Conservation (phyloP, 2,329 filamentous ascomycete genomes). For the Tolypocladium sp. region DNA sequence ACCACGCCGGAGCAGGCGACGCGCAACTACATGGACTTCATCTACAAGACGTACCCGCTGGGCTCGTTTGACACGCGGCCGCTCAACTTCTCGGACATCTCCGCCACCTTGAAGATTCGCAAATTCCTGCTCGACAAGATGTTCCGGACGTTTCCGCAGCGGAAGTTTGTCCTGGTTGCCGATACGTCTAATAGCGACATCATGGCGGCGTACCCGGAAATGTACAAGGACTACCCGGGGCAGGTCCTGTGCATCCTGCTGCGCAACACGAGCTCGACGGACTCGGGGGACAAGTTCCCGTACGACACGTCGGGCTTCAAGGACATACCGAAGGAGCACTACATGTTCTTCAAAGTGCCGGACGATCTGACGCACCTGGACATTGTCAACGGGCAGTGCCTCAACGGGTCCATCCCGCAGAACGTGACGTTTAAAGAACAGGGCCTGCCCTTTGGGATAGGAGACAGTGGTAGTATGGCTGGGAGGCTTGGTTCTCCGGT, state of each 20-base stretch:
- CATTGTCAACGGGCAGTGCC: conserved; percentile 58
- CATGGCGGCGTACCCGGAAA: conserved; percentile 54
- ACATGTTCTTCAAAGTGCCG: conserved; percentile 72
- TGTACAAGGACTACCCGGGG: conserved; percentile 56
- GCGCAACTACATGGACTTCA: conserved; percentile 71
- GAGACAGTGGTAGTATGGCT: conserved; percentile 21
- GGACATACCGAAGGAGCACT: conserved; percentile 52
- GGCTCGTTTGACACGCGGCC: conserved; percentile 72
- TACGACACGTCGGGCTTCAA: conserved; percentile 69
- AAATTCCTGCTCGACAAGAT: conserved; percentile 61
- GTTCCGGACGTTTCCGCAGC: conserved; percentile 64
- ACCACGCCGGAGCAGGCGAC: conserved; percentile 73
- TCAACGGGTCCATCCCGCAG: conserved; percentile 54
- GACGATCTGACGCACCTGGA: conserved; percentile 61
- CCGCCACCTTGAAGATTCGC: conserved; percentile 63
- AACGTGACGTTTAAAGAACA: conserved; percentile 65
- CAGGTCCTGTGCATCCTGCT: conserved; percentile 73
- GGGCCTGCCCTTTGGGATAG: conserved; percentile 41
- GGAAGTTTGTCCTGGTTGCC: conserved; percentile 67
- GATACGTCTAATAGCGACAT: conserved; percentile 72
- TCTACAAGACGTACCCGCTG: conserved; percentile 68
- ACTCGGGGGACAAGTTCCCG: conserved; percentile 57
- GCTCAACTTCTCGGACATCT: conserved; percentile 69
- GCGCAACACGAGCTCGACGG: conserved; percentile 64
- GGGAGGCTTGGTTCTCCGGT: conserved; percentile 10